Base-by-base conservation (phyloP, 2,329 filamentous ascomycete species). In the Botrytis deweyae region DNA sequence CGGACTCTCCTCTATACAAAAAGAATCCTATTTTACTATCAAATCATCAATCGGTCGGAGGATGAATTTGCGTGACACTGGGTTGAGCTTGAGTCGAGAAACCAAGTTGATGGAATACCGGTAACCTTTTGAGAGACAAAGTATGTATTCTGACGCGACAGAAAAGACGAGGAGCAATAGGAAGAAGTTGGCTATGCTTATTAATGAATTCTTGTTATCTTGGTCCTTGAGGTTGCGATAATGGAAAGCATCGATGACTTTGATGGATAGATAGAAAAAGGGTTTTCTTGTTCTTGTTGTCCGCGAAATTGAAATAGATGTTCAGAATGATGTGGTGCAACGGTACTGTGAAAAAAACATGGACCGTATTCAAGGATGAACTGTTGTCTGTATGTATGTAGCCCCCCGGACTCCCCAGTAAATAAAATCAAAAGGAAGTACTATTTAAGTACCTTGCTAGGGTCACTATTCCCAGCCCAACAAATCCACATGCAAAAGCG, bases 381-480 rank as follows among this genome's bases (percentile, higher is more conserved):
- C 42, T 29, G 52, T 29, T 58, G 52, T 58, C 29, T 33, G 52
- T 33, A 40, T 33, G 52, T 58, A 40, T 72, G 61, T 38, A 72
- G 70, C 38, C 55, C 40, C 59, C 59, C 69, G 59, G n/a, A 72
- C 38, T 65, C 62, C 44, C 49, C 62, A 66, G 61, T 33, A 52
- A 64, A 46, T 65, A n/a, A 42, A 42, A 67, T 33, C 38, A 72
- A 42, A 52, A 66, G 29, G 20, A 42, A 67, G 64, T 46, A 52
- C n/a, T 63, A 40, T 63, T 38, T n/a, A 40, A n/a, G 55, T 7
- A 83, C 78, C 14, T 76, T 85, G 14, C 78, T 81, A 22, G 84
- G 83, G 16, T 79, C 78, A 75, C 77, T 85, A 20, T 85, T 81
- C 74, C 78, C 80, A 40, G 82, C 73, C 78, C 80, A 40, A 81